Evolutionary conservation across 2,329 filamentous ascomycete genomes (phyloP).

Genomic region (Pseudogymnoascus sp.): DNA sequence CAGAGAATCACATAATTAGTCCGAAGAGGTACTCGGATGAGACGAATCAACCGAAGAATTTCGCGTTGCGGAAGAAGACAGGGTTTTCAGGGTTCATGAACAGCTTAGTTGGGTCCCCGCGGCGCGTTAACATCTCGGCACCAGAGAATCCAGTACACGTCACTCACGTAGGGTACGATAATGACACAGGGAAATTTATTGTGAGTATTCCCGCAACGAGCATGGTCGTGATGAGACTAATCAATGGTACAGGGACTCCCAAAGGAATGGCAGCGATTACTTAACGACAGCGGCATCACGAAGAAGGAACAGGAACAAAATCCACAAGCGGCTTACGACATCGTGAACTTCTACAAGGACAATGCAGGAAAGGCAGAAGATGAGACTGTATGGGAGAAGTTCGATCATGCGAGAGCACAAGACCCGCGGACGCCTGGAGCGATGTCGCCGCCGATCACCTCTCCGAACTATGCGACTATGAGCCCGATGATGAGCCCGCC

Average conservation of each 20-base stretch:
- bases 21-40: conserved; percentile 78
- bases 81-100: conserved; percentile 85
- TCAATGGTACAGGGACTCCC: conserved; percentile 65
- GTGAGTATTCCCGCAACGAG: conserved; percentile 38
- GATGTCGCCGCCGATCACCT: conserved; percentile 34
- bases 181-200: conserved; percentile 91
- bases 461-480: conserved; percentile 49
- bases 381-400: conserved; percentile 91
- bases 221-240: not conserved
- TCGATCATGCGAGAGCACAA: conserved; percentile 71
- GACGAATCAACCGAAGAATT: conserved; percentile 53
- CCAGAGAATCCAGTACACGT: conserved; percentile 97
- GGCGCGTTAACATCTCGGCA: conserved; percentile 90
- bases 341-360: conserved; percentile 95
- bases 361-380: conserved; percentile 68
- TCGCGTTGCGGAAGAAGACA: conserved; percentile 69
- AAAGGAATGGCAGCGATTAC: conserved; percentile 93
- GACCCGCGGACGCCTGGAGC: conserved; percentile 35
- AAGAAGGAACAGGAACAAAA: conserved; percentile 95
- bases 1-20: conserved; percentile 42
- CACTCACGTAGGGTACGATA: conserved; percentile 96
- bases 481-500: conserved; percentile 68
- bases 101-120: conserved; percentile 73
- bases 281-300: conserved; percentile 92
- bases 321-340: conserved; percentile 90